Percentiles rank a stretch among this genome's conserved stretches.
These are phyloP conservation scores for Filosporella fistucella DNA, from an alignment of 495 filamentous ascomycete genomes.

Conservation along the genomic window DNA sequence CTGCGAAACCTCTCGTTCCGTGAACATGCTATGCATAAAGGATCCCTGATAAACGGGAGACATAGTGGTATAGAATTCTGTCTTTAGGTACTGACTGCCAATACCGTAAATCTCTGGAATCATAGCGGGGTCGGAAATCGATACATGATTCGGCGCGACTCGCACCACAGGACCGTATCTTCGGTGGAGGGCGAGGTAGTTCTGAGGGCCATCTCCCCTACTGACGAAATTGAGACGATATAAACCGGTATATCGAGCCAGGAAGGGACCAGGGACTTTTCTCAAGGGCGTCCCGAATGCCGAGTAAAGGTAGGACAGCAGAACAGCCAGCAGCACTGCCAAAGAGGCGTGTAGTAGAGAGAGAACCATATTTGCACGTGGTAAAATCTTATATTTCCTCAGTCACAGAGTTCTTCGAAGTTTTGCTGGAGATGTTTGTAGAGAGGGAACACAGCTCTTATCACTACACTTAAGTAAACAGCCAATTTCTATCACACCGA, in stretches of 20 bases:
- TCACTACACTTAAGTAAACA: too few relatives aligned
- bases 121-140: neutral
- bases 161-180: neutral
- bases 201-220: neutral
- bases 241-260: slow-evolving; percentile 33
- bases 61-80: too few relatives aligned
- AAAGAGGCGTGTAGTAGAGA: neutral
- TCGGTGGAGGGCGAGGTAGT: neutral
- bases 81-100: too few relatives aligned
- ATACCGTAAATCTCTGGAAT: neutral
- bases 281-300: slow-evolving; percentile 8
- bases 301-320: neutral
- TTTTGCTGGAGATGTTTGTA: too few relatives aligned
- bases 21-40: too few relatives aligned
- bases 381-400: too few relatives aligned
- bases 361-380: too few relatives aligned
- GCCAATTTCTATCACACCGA: too few relatives aligned
- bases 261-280: slow-evolving; percentile 8
- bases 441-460: too few relatives aligned
- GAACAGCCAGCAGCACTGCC: neutral
- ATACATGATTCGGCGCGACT: neutral
- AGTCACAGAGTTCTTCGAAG: too few relatives aligned
- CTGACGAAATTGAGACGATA: neutral
- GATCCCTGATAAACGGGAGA: too few relatives aligned
- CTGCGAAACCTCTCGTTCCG: too few relatives aligned